phyloP scores from a whole-genome alignment of 1,139 yeast genomes.

The Taphrina sp. region DNA sequence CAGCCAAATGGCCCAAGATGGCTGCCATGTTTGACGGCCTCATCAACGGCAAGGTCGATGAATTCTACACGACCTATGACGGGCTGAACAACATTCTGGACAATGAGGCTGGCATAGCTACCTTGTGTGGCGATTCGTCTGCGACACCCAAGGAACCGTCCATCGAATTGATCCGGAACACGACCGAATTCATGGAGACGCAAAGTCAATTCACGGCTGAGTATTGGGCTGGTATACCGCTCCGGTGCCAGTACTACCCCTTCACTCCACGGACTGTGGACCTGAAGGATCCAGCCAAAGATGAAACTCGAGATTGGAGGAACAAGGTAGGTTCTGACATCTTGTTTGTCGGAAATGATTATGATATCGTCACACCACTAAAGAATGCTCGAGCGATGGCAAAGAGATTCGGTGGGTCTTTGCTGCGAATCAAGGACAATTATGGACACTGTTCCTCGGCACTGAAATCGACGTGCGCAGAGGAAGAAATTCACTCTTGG shows the following conservation, averaged over 20 bases:
- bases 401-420: not conserved
- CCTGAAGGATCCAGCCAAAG: not conserved
- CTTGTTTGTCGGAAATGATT: not conserved
- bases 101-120: not conserved
- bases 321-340: no score
- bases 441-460: no score
- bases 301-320: no score
- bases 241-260: no score
- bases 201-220: not conserved
- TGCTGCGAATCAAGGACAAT: not conserved
- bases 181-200: not conserved
- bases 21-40: not conserved
- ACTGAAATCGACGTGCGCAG: no score
- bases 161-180: not conserved
- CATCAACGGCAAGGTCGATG: slow-evolving; percentile 1
- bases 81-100: not conserved
- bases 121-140: not conserved
- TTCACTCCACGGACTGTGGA: no score
- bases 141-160: not conserved
- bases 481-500: no score
- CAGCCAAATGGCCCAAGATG: not conserved
- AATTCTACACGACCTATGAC: not conserved
- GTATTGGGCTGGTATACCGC: no score
- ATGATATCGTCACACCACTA: slow-evolving; percentile 8
- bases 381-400: not conserved